Base-by-base conservation (phyloP, 2,329 filamentous ascomycete genomes). In the Calonectria hawksworthii region DNA sequence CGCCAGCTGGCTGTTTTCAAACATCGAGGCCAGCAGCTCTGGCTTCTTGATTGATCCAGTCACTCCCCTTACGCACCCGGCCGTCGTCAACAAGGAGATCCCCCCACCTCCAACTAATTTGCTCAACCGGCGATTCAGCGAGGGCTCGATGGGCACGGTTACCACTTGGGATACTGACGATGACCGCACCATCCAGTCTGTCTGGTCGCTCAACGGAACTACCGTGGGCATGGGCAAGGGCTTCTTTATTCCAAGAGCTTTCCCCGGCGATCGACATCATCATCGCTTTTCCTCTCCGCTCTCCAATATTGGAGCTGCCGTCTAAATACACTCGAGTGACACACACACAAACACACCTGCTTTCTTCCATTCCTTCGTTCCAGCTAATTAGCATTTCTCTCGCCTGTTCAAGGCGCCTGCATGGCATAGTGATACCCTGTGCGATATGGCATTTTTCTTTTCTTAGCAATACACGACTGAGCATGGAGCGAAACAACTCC, bases 391-490 rank as follows among this genome's bases (percentile, higher is more conserved):
- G 23, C 34, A 21, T 14, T 21, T 54, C 4, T 32, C 23, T 56
- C 8, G 28, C 30, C 34, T 63, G 23, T 41, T 63, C 56, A 63
- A 63, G 56, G 56, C 56, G 34, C 36, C 23, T 41, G 10, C 34
- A 26, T 38, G 56, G 56, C 56, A 63, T 63, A 63, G 56, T 63
- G 56, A 63, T 63, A 63, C 56, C 56, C 56, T 30, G n/a, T 23
- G n/a, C 36, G 38, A 34, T 30, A 36, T 63, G 56, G 56, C 26
- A 38, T 38, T 28, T 61, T 61, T 23, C 18, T 38, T 16, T 61
- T 23, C 38, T 41, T 26, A 14, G n/a, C 41, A 61, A 28, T 41
- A 21, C 26, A 23, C 26, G 28, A n/a, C 38, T 63, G 8, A 5
- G 14, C 14, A 23, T 26, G 36, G 34, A 63, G n/a, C 8, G 36